Evolutionary conservation across 1,284 basidiomycete species (phyloP), one percentile per base, ranked within the genome.

Genomic region (Malassezia cuniculi): DNA sequence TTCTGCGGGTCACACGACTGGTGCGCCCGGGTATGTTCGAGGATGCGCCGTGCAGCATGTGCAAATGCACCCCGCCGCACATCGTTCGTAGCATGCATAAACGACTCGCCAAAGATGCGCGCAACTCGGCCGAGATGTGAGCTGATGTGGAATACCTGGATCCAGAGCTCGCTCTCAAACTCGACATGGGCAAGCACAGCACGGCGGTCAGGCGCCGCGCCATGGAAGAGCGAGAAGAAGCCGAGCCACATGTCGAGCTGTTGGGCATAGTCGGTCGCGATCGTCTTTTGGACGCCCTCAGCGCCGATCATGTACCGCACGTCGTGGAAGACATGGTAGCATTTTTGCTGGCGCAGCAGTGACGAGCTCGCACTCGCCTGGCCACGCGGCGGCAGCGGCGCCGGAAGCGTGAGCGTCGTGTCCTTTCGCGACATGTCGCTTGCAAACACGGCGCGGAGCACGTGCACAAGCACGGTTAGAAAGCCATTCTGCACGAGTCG

Each of bases 1-100:
- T 82, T 78, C 54, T 78, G 72, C 3, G 85, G 50, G 29, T 58
- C 50, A 12, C 41, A 36, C 26, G 36, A 26, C n/a, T 49, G 37
- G 18, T 60, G 47, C 16, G 41, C 43, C 20, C 20, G 34, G 11
- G 41, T 33, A 28, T 49, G 48, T 36, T 36, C 36, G 32, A 48
- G 71, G 37, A 87, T 85, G 37, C 81, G 75, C 48, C 76, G 75
- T 11, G 80, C 71, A 15, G 87, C 80, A 1, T 74, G 76, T 3
- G 73, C 71, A 39, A 93, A 78, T 0, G 81, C 82, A 3, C 69
- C 67, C 16, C 81, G 71, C 16, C 90, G 74, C 53, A 80, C 75
- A 0, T 73, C 69, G 0, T 76, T 70, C 0, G 68, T 73, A 7
- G 76, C 75, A 39, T 73, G 39, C 8, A 41, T 47, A 18, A 55